These are phyloP conservation scores for Evansstolkia leycettana DNA, from an alignment of 495 filamentous ascomycete genomes.

Conservation along the genomic window DNA sequence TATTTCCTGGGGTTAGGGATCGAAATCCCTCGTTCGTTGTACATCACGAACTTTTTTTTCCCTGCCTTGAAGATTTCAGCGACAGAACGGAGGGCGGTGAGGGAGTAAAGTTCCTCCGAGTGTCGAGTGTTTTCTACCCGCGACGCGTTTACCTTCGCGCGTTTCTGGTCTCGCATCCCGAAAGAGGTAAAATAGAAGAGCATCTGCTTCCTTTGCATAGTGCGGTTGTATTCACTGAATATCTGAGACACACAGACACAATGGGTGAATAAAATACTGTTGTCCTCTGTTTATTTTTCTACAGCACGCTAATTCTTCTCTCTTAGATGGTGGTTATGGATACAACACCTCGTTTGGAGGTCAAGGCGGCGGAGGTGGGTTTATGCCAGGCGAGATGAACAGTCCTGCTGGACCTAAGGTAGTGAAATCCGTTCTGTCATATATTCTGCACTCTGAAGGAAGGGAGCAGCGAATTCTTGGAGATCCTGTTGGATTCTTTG, in stretches of 20 bases:
- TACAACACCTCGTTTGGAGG: constrained; percentile 43
- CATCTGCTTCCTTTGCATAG: neutral
- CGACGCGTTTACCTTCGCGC: constrained; percentile 26
- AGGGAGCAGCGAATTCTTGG: too few species aligned
- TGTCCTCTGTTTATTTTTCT: too few species aligned
- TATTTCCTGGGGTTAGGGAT: too few species aligned
- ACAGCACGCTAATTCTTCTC: too few species aligned
- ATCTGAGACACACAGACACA: constrained; percentile 4
- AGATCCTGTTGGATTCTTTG: neutral
- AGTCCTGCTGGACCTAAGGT: constrained; percentile 36
- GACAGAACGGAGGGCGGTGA: too few species aligned
- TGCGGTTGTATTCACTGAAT: neutral
- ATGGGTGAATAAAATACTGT: constrained; percentile 33
- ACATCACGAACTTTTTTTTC: too few species aligned
- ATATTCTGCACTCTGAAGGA: too few species aligned
- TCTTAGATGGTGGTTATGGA: neutral
- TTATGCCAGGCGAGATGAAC: constrained; percentile 42
- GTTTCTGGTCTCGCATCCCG: constrained; percentile 11
- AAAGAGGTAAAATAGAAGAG: constrained; percentile 28
- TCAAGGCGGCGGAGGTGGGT: constrained; percentile 52
- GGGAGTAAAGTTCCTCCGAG: too few species aligned
- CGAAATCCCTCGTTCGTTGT: too few species aligned
- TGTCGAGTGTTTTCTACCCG: too few species aligned
- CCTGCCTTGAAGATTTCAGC: too few species aligned
- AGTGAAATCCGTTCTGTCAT: too few species aligned